Conservation (phyloP, 441 rosid genomes). For the Erodium chrysanthum region DNA sequence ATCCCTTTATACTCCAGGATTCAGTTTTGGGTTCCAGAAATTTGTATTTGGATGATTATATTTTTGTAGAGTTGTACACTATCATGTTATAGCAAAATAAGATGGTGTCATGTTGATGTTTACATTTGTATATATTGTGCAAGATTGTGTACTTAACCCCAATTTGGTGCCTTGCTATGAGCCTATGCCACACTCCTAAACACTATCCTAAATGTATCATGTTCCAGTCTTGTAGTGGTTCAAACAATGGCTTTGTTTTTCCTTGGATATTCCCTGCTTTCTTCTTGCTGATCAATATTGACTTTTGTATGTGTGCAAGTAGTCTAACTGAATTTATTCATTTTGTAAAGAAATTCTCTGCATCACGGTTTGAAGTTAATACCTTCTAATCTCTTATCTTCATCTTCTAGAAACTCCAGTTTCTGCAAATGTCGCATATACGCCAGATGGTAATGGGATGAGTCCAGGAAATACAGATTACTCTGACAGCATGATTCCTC, state of each 20-base stretch:
- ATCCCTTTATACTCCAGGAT: too few relatives aligned
- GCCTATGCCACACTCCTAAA: neutral
- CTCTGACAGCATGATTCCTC: constrained; percentile 33
- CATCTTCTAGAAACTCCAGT: constrained; percentile 30
- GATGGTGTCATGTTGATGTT: neutral
- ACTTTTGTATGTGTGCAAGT: neutral
- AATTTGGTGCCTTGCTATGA: neutral
- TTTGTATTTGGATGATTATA: too few relatives aligned
- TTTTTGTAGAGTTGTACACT: too few relatives aligned
- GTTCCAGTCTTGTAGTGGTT: neutral
- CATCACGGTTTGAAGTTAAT: constrained; percentile 5
- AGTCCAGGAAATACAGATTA: constrained; percentile 27
- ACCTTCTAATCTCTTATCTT: constrained; percentile 20
- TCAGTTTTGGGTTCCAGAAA: too few relatives aligned
- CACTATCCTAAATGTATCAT: neutral
- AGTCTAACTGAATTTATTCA: neutral
- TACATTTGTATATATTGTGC: neutral
- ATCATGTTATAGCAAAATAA: too few relatives aligned
- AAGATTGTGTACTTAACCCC: neutral
- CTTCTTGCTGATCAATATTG: neutral
- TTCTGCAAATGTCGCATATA: constrained; percentile 20
- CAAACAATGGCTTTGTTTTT: neutral
- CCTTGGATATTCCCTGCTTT: neutral
- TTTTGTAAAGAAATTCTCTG: constrained; percentile 2
- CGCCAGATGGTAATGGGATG: constrained; percentile 29